These are phyloP conservation scores for Brassica juncea DNA, from an alignment of 345 rosid genomes.

Conservation along the genomic window DNA sequence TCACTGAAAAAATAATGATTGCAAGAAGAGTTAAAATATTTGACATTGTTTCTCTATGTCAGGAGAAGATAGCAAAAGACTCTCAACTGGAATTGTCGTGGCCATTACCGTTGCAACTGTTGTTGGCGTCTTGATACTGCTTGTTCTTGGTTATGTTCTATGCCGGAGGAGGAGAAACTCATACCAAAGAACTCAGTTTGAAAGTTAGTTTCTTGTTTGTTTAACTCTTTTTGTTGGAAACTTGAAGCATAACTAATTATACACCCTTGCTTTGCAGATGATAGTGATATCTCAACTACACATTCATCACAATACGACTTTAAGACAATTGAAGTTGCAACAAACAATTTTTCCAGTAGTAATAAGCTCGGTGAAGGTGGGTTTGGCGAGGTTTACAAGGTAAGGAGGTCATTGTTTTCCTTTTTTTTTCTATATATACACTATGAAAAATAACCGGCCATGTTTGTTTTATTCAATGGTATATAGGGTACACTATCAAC, in stretches of 20 bases:
- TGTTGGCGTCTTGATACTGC: not conserved
- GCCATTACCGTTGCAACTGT: not conserved
- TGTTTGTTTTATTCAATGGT: not conserved
- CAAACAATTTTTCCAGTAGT: not conserved
- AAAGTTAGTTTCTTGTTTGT: not conserved
- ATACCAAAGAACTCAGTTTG: not conserved
- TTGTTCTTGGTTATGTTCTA: not conserved
- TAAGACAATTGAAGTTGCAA: not conserved
- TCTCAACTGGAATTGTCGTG: not conserved
- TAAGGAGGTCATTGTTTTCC: not conserved
- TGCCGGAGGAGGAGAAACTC: not conserved
- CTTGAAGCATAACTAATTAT: not conserved
- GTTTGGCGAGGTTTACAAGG: not conserved
- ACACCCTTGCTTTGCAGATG: not conserved
- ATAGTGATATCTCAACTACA: not conserved
- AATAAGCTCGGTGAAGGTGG: not conserved
- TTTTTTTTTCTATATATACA: not conserved
- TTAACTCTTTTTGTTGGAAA: not conserved
- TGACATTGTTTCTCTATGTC: not conserved
- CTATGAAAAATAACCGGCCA: not conserved
- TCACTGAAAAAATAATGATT: not conserved
- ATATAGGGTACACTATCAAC: not conserved
- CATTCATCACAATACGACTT: not conserved
- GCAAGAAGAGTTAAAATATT: not conserved
- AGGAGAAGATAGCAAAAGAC: not conserved